Evolutionary conservation across 352 stramenopile genomes (phyloP).

Genomic region (Phytophthora europaea): DNA sequence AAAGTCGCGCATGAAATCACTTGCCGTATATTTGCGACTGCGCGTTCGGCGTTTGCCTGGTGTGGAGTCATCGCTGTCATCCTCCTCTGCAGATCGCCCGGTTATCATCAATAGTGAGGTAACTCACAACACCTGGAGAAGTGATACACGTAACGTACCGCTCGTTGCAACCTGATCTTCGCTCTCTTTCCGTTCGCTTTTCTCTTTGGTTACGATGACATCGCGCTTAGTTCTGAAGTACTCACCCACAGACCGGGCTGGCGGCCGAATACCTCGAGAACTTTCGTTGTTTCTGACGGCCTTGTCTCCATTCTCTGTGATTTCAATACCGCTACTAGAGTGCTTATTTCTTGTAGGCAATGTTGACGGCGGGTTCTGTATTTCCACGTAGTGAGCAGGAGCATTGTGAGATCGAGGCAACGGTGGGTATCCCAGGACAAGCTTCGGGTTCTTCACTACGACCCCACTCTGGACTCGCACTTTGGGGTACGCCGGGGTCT

Average conservation of each 20-base stretch:
- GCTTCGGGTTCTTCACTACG: constrained; percentile 37
- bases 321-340: background rate
- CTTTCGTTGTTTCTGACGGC: constrained; percentile 6
- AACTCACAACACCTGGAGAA: background rate
- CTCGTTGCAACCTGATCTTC: constrained; percentile 26
- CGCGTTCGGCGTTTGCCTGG: constrained; percentile 45
- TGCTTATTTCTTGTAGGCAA: constrained; percentile 39
- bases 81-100: constrained; percentile 33
- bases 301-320: constrained; percentile 3
- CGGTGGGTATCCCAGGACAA: constrained; percentile 55
- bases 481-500: constrained; percentile 36
- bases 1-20: constrained; percentile 85
- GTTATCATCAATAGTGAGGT: background rate
- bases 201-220: constrained; percentile 38
- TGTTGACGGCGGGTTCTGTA: constrained; percentile 51
- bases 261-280: background rate
- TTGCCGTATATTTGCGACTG: constrained; percentile 78
- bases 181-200: constrained; percentile 17
- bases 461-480: constrained; percentile 28
- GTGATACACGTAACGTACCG: constrained; percentile 26
- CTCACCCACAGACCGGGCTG: constrained; percentile 58
- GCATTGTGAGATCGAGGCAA: constrained; percentile 33
- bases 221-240: constrained; percentile 67
- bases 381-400: constrained; percentile 54
- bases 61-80: constrained; percentile 57